phyloP scores from a whole-genome alignment of 352 stramenopile genomes.

The Pythium monospermum region DNA sequence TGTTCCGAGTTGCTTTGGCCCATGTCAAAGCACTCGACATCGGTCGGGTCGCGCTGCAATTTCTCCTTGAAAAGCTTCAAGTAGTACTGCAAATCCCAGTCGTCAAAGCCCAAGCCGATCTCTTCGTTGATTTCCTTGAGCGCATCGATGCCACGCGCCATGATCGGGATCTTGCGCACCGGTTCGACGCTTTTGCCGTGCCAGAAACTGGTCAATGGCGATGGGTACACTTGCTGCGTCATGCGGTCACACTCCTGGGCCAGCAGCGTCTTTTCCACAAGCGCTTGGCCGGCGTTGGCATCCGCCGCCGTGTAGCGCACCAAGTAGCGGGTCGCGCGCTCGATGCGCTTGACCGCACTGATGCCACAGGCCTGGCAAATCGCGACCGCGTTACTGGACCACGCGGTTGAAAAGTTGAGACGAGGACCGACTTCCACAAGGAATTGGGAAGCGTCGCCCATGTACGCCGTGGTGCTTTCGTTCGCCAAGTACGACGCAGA shows the following conservation, averaged over 20 bases:
- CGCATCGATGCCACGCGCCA: conserved; percentile 91
- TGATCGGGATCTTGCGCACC: conserved; percentile 92
- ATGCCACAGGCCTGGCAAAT: conserved; percentile 96
- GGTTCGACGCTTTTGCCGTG: conserved; percentile 72
- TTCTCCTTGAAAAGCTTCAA: conserved; percentile 96
- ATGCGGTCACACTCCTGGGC: conserved; percentile 91
- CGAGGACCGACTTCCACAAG: conserved; percentile 97
- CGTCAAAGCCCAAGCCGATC: conserved; percentile 97
- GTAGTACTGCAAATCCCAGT: conserved; percentile 99
- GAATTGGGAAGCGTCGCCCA: conserved; percentile 30
- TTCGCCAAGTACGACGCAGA: conserved; percentile 50
- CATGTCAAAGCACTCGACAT: conserved; percentile 99
- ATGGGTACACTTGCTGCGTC: conserved; percentile 96
- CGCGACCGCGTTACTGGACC: conserved; percentile 96
- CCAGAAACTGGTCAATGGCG: conserved; percentile 90
- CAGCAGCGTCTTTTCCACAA: conserved; percentile 56
- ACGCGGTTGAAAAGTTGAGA: conserved; percentile 98
- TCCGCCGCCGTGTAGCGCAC: conserved; percentile 49
- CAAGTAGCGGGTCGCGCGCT: conserved; percentile 91
- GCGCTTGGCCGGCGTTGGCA: conserved; percentile 30
- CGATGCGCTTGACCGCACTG: conserved; percentile 87
- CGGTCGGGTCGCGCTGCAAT: conserved; percentile 95
- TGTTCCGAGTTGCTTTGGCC: conserved; percentile 98
- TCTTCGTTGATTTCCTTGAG: conserved; percentile 95
- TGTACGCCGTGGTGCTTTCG: conserved; percentile 8